Conservation (phyloP, 352 stramenopile genomes). For the Plasmopara halstedii region DNA sequence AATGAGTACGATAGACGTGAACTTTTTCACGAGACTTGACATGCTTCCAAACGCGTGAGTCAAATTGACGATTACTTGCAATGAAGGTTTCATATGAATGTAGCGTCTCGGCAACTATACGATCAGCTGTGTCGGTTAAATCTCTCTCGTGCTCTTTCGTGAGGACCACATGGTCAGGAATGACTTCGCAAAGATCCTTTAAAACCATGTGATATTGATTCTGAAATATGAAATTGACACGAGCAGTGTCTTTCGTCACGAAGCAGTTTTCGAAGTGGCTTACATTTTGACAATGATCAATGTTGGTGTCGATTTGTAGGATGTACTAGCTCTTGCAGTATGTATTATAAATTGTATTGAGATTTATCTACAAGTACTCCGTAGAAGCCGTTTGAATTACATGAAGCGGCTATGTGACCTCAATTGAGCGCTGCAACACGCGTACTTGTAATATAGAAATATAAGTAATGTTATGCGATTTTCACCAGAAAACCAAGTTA, state of each 20-base stretch:
- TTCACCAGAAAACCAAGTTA: no score
- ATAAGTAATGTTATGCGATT: no score
- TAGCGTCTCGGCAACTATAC: conserved; percentile 50
- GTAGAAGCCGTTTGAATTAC: neutral
- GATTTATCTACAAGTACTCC: no score
- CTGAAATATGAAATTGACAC: neutral
- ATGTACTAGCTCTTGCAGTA: neutral
- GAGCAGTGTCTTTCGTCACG: neutral
- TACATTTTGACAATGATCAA: neutral
- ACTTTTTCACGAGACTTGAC: conserved; percentile 51
- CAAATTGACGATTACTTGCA: conserved; percentile 29
- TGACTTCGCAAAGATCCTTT: conserved; percentile 14
- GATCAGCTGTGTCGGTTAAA: conserved; percentile 45
- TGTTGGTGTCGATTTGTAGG: neutral
- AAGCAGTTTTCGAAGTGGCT: conserved; percentile 24
- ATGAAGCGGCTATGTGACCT: no score
- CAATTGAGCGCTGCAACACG: no score
- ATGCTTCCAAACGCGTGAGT: conserved; percentile 42
- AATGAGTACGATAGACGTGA: conserved; percentile 48
- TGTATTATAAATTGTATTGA: neutral
- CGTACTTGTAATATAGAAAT: no score
- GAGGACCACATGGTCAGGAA: conserved; percentile 24
- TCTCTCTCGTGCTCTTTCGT: conserved; percentile 28
- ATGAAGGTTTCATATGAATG: conserved; percentile 44
- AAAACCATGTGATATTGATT: conserved; percentile 8